phyloP scores from a whole-genome alignment of 768 basidiomycete species.

The Boletus rubescentipes region DNA sequence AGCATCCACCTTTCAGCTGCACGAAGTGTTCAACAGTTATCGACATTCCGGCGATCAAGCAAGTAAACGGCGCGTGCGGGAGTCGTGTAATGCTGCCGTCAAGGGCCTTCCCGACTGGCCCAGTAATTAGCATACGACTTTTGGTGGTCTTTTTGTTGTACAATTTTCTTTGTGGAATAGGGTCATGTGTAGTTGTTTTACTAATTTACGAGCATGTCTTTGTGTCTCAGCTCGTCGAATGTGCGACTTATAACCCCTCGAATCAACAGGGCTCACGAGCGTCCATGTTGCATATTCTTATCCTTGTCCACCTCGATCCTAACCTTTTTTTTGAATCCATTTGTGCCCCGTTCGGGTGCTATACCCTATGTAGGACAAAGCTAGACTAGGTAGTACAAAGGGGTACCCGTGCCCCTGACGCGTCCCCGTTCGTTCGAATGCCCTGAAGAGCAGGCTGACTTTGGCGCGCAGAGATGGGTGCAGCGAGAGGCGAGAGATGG shows the following conservation, averaged over 20 bases:
- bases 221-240: background rate
- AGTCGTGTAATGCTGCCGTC: constrained; percentile 76
- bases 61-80: constrained; percentile 73
- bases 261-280: constrained; percentile 65
- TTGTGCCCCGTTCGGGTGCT: too few species aligned
- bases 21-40: constrained; percentile 71
- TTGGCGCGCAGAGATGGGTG: constrained; percentile 90
- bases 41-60: constrained; percentile 70
- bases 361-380: too few species aligned
- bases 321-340: too few species aligned
- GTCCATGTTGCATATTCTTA: constrained; percentile 87
- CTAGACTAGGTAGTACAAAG: too few species aligned
- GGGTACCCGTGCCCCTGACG: too few species aligned
- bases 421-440: too few species aligned
- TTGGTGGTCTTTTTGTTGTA: background rate
- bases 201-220: constrained; percentile 7
- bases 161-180: background rate
- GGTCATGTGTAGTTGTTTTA: background rate
- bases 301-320: constrained; percentile 93
- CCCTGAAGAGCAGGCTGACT: constrained; percentile 74
- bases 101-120: constrained; percentile 77
- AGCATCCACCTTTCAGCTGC: constrained; percentile 73
- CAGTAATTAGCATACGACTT: constrained; percentile 17
- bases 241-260: constrained; percentile 36
- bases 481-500: constrained; percentile 79